Evolutionary conservation across 306 rosid genomes (phyloP).

Genomic region (Trifolium fragiferum): DNA sequence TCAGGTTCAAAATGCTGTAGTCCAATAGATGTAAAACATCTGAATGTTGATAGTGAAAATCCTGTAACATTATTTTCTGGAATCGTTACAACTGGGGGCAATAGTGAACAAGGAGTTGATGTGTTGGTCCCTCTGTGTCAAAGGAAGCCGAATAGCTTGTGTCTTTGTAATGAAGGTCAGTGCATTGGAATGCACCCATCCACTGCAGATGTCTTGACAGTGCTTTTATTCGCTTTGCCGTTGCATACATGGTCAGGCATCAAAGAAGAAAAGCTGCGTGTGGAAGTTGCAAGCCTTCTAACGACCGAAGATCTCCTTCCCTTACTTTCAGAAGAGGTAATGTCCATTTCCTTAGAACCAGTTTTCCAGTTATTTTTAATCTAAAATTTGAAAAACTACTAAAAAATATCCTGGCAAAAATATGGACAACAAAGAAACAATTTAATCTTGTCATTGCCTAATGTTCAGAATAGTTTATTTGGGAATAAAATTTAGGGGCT

Average conservation of each 20-base stretch:
- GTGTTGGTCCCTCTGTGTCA: conserved; percentile 68
- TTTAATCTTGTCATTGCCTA: not conserved
- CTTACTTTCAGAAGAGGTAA: conserved; percentile 85
- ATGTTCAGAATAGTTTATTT: not conserved
- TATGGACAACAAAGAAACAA: not conserved
- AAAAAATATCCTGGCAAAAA: not conserved
- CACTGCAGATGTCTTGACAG: conserved; percentile 72
- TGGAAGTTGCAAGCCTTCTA: conserved; percentile 55
- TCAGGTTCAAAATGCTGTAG: conserved; percentile 48
- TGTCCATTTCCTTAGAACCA: conserved; percentile 14
- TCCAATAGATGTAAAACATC: conserved; percentile 54
- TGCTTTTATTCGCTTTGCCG: conserved; percentile 81
- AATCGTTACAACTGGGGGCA: conserved; percentile 57
- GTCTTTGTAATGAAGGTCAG: conserved; percentile 59
- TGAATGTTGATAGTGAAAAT: conserved; percentile 55
- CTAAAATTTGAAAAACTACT: not conserved
- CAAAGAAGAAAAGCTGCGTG: conserved; percentile 61
- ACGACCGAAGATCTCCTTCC: conserved; percentile 59
- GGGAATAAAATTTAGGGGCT: conserved; percentile 23
- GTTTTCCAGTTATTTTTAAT: conserved; percentile 15
- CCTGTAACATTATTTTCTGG: conserved; percentile 70
- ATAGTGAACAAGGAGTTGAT: conserved; percentile 67
- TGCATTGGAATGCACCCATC: conserved; percentile 88
- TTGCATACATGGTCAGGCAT: conserved; percentile 73
- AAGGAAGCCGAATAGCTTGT: conserved; percentile 51